Evolutionary conservation across 768 basidiomycete species (phyloP).

Genomic region (Pleurotus tuoliensis): DNA sequence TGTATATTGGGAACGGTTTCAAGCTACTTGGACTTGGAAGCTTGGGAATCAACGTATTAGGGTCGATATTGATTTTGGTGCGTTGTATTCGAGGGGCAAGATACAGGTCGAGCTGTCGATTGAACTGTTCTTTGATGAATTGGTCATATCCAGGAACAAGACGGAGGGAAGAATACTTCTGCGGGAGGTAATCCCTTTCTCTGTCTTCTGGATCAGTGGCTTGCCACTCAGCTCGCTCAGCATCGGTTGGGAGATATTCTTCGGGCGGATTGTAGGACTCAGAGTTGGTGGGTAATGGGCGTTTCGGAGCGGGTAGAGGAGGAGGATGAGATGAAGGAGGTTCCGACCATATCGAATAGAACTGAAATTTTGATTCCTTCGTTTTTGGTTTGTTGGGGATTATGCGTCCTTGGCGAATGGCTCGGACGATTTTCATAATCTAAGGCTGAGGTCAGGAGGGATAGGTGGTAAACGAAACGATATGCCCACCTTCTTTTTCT

Average conservation of each 20-base stretch:
- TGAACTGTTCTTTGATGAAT: conserved; percentile 92
- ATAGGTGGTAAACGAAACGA: conserved; percentile 4
- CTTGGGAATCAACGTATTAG: conserved; percentile 88
- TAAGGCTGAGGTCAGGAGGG: conserved; percentile 24
- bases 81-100: conserved; percentile 90
- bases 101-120: conserved; percentile 92
- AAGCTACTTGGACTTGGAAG: conserved; percentile 89
- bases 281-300: conserved; percentile 82
- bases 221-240: conserved; percentile 82
- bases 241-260: conserved; percentile 87
- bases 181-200: conserved; percentile 83
- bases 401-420: conserved; percentile 94
- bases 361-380: conserved; percentile 55
- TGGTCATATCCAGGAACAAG: conserved; percentile 88
- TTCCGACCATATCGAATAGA: conserved; percentile 90
- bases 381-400: conserved; percentile 83
- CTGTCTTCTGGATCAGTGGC: conserved; percentile 83
- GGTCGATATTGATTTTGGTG: conserved; percentile 87
- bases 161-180: conserved; percentile 81
- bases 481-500: conserved; percentile 86
- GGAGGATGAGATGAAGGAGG: conserved; percentile 72
- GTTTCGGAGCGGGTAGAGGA: conserved; percentile 91
- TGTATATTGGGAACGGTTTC: conserved; percentile 91
- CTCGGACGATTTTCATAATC: conserved; percentile 99
- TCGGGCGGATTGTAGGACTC: conserved; percentile 99